A percentile compares a stretch with the other conserved stretches of the same genome.
These are phyloP conservation scores for Solanum dulcamara DNA, from an alignment of 257 asterid genomes.

Conservation along the genomic window DNA sequence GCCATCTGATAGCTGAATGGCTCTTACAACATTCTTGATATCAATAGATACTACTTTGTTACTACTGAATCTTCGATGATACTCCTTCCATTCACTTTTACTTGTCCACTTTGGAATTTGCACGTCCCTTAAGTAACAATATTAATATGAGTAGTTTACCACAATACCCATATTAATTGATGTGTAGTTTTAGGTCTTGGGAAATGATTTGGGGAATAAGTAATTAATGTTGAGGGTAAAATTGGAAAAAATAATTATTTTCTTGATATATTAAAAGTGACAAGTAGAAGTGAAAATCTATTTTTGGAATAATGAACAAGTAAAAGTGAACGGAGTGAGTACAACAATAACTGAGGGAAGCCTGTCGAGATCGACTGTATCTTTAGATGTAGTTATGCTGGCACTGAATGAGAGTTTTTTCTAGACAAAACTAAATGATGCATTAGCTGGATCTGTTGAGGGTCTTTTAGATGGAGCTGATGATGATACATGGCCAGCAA, in stretches of 20 bases:
- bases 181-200: not conserved
- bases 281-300: not conserved
- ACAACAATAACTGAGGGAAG: not conserved
- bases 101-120: not conserved
- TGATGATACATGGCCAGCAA: constrained; percentile 88
- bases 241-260: not conserved
- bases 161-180: not conserved
- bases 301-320: not conserved
- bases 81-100: not conserved
- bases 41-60: not conserved
- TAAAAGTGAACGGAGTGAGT: not conserved
- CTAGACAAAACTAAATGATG: constrained; percentile 68
- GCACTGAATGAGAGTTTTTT: constrained; percentile 10
- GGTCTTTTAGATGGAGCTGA: constrained; percentile 87
- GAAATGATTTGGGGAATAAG: not conserved
- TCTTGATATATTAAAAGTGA: not conserved
- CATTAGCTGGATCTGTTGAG: constrained; percentile 79
- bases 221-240: not conserved
- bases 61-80: not conserved
- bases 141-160: not conserved
- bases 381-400: not conserved
- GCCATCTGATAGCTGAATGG: not conserved
- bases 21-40: not conserved
- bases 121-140: not conserved
- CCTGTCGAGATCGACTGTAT: not conserved